Base-by-base conservation (phyloP, 768 basidiomycete species). In the Postia placenta region DNA sequence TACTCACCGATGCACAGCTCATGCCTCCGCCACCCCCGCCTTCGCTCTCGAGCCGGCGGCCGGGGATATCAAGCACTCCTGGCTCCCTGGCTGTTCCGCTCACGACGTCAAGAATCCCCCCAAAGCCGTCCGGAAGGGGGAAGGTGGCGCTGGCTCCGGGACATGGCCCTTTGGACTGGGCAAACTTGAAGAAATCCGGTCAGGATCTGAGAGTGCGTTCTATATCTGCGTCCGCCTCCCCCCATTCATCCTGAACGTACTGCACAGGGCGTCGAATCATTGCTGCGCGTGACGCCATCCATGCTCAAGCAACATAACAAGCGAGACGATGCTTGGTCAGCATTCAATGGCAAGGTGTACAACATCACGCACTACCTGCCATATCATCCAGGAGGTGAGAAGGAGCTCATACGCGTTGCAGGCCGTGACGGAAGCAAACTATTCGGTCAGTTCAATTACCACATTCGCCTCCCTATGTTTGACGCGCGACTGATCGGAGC, bases 381-480 rank as follows among this genome's bases (percentile, higher is more conserved):
- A 2, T 99, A 84, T 59, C 95, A 98, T 66, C 95, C 95, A 1
- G 95, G 95, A 5, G 95, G 95, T 12, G 92, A 87, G 70, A 85
- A 83, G 55, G 92, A 98, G 63, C 72, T 99, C 38, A 87, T 99
- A 91, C 79, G 95, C 17, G 87, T 87, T 19, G 96, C 94, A 7
- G 96, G 96, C 0, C 74, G 92, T 48, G 96, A 99, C 60, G 96
- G 95, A 11, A 92, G 93, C 0, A 87, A 90, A 61, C 74, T 99
- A 11, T 98, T 99, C 59, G 85, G 95, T 95, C 64, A 58, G 87
- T 53, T 3, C 23, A 20, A 22, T 7, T 33, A 7, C 30, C 15
- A 28, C 14, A 11, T 24, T n/a, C 15, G 25, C 42, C n/a, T 51
- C 24, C 38, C 25, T 12, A 38, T 28, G 50, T 47, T 33, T 46